Base-by-base conservation (phyloP, 345 rosid species). In the Citrus maxima region DNA sequence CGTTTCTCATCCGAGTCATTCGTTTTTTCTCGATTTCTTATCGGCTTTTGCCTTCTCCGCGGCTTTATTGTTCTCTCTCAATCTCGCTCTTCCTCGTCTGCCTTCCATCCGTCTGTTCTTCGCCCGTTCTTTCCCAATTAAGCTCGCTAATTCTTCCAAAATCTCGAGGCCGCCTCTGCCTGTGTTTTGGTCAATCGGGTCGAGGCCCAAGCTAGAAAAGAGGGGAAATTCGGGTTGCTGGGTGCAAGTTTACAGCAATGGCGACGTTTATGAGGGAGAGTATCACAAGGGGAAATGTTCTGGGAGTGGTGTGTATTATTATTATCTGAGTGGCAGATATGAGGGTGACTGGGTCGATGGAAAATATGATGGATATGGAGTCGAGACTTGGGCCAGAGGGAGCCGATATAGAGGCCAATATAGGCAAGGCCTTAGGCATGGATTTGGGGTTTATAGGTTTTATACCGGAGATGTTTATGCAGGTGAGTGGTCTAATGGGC, bases 271-370 rank as follows among this genome's bases (percentile, higher is more conserved):
- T 77, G 96, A 95, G 75, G 98, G 99, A 4, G 98, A 95, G 76
- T 95, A 89, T 82, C 96, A 86, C 32, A 91, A 87, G 85, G 99
- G 98, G 2, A 93, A 89, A 86, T 92, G 96, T 77, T 90, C 96
- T 1, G 99, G 99, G 18, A 87, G 88, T 30, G 99, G 99, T 24
- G 95, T 93, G 21, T 93, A 95, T 82, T 89, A 92, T 81, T 93
- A 95, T 82, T 92, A 86, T 85, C 85, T 95, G 98, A 95, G 95
- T 76, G 99, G 98, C 62, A 87, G 95, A 77, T 95, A 82, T 30
- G 97, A 93, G 78, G 99, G 98, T 21, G 97, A 93, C 71, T 95
- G 99, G 99, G 85, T 93, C 51, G 98, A 95, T 46, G 98, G 93
- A 19, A 93, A 92, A 82, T 95, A 95, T 75, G 93, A 95, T 75